Evolutionary conservation across 2,329 filamentous ascomycete genomes (phyloP), one percentile per base, ranked within the genome.

Genomic region (Neonectria ditissima): DNA sequence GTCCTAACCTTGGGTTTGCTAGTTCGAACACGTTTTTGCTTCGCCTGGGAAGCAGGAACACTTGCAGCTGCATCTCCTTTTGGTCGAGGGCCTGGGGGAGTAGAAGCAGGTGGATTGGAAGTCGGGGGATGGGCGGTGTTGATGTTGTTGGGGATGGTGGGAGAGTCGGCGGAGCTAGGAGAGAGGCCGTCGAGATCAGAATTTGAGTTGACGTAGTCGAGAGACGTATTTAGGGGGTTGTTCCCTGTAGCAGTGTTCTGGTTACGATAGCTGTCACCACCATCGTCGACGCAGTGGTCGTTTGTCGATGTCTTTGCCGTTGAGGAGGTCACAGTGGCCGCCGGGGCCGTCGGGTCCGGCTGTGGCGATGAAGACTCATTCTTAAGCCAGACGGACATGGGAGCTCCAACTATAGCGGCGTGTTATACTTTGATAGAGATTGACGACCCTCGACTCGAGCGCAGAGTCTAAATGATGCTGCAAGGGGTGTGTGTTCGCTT

Each of bases 1-100:
- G 88, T 90, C 79, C 89, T 90, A 67, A 89, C 88, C 74, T 90
- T 90, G 14, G 86, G 85, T 67, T 82, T 85, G 74, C 86, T 88
- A 28, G 80, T 83, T 58, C 86, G 80, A 14, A 79, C 79, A 55
- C 84, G 81, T 72, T 82, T 86, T 37, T 74, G 50, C 44, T 67
- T 73, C 32, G 47, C 24, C 37, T 61, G 56, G 14, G 56, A 52
- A 16, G 67, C 22, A 43, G 55, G 37, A 3, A 47, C 22, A 20
- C 51, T 24, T 6, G 48, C 8, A 26, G 48, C 20, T 11, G 34
- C 32, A 24, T 53, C 60, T 55, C 60, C 55, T 32, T 44, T 48
- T 18, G 28, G 22, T 45, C 41, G 51, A 34, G 48, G 37, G 16
- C 48, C 54, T 26, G 60, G 37, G 18, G 59, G 39, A 24, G 44